A percentile compares a stretch with the other conserved stretches of the same genome.
These are phyloP conservation scores for Silene noctiflora DNA, from an alignment of 179 eudicot species.

Conservation along the genomic window DNA sequence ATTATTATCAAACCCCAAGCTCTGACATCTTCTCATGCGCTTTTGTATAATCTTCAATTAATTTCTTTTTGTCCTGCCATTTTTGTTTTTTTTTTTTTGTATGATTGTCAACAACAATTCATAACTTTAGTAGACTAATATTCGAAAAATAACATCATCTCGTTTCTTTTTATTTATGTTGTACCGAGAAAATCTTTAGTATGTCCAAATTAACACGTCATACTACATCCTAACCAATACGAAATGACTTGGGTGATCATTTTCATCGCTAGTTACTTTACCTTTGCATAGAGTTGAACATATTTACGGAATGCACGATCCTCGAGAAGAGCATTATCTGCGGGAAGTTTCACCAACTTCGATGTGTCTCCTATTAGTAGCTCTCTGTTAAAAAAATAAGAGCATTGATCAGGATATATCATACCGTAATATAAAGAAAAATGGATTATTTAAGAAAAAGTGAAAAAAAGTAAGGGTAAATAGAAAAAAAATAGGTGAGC, in stretches of 20 bases:
- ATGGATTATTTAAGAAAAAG: too few relatives aligned
- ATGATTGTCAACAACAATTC: background rate
- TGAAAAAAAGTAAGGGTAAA: too few relatives aligned
- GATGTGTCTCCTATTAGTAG: slow-evolving; percentile 45
- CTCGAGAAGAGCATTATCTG: slow-evolving; percentile 50
- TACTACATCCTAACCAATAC: too few relatives aligned
- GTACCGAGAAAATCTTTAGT: too few relatives aligned
- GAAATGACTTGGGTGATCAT: too few relatives aligned
- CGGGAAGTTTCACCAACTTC: slow-evolving; percentile 66
- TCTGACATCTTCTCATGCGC: slow-evolving; percentile 81
- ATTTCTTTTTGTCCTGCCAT: slow-evolving; percentile 60
- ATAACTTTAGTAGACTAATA: background rate
- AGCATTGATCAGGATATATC: background rate
- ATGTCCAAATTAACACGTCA: too few relatives aligned
- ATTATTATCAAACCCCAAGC: slow-evolving; percentile 42
- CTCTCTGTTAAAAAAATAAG: slow-evolving; percentile 38
- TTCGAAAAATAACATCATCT: too few relatives aligned
- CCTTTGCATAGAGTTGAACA: slow-evolving; percentile 59
- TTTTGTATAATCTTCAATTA: slow-evolving; percentile 63
- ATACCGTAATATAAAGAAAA: too few relatives aligned
- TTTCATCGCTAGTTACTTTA: slow-evolving; percentile 9
- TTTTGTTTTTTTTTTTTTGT: background rate
- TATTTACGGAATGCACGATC: slow-evolving; percentile 43
- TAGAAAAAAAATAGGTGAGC: too few relatives aligned
- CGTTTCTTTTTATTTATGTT: too few relatives aligned